A percentile compares a stretch with the other conserved stretches of the same genome.
Evolutionary conservation across 345 rosid genomes (phyloP).

Genomic region (Gossypioides kirkii): DNA sequence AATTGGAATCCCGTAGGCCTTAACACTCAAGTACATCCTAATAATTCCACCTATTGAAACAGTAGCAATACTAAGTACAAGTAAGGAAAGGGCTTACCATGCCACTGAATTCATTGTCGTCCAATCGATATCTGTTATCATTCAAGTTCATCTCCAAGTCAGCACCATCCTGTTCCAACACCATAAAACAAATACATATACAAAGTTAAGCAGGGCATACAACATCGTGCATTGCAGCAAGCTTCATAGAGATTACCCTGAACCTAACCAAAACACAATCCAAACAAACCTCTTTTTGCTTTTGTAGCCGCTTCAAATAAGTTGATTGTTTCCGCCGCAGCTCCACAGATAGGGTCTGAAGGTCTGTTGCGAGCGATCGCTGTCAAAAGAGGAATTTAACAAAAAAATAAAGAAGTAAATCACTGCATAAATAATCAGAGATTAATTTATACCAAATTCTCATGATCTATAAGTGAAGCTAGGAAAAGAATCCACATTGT

Average conservation of each 20-base stretch:
- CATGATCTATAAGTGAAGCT: neutral
- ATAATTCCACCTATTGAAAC: neutral
- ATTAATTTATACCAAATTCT: neutral
- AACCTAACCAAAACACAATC: neutral
- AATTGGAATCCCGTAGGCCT: neutral
- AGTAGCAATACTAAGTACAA: neutral
- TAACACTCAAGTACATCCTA: neutral
- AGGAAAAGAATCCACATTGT: neutral
- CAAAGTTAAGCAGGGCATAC: neutral
- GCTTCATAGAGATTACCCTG: neutral
- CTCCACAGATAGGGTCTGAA: conserved; percentile 67
- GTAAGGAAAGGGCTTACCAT: conserved; percentile 28
- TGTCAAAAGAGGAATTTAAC: conserved; percentile 24
- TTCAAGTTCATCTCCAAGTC: conserved; percentile 65
- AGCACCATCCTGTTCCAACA: conserved; percentile 53
- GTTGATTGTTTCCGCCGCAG: conserved; percentile 71
- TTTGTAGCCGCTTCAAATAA: conserved; percentile 56
- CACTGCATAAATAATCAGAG: neutral
- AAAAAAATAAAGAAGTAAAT: neutral
- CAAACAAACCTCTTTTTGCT: conserved; percentile 57
- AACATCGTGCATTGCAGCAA: neutral
- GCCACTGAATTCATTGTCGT: conserved; percentile 44
- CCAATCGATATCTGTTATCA: conserved; percentile 42
- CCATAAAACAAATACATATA: conserved; percentile 14
- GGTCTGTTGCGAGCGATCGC: conserved; percentile 81